Evolutionary conservation across 305 asterid species (phyloP), one percentile per base, ranked within the genome.

Genomic region (Rubia peregrina): DNA sequence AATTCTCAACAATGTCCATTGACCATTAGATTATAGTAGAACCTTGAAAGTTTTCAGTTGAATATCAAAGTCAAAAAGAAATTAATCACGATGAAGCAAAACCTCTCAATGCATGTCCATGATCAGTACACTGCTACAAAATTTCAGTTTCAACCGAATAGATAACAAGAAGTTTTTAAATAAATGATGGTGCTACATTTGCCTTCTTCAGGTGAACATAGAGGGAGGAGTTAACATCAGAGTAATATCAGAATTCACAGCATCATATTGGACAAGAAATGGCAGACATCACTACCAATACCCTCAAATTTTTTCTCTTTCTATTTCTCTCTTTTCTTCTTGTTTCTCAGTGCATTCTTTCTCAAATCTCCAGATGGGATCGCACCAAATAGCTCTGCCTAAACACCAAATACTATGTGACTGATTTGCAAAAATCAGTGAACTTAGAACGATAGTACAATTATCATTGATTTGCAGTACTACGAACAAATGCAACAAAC

Each of bases 311-410:
- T 91, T 72, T 88, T 91, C 87, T 89, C 96, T 79, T 78, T 83
- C 76, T 86, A 96, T 53, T 91, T 94, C 78, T 88, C 97, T 82
- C 97, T 85, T 48, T 88, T 91, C 65, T 87, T 94, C 96, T 88
- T 89, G 91, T 94, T 89, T 81, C 76, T 89, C 79, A 83, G 78
- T 0, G 97, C 97, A 44, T 84, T 87, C 85, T 91, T 94, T 88
- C 95, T 91, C 91, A 87, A 44, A 78, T 89, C 97, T 96, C 92
- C 96, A 46, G 88, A 46, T 67, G 96, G 82, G 76, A 77, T 79
- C 76, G 74, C 85, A 66, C 97, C 98, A 67, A 91, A 83, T 43
- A 94, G 79, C 98, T 94, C n/a, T n/a, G n/a, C n/a, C n/a, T n/a
- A n/a, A n/a, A n/a, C n/a, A n/a, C n/a, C n/a, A n/a, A n/a, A n/a